Evolutionary conservation across 2,329 filamentous ascomycete species (phyloP).

Genomic region (Sclerotinia glacialis): DNA sequence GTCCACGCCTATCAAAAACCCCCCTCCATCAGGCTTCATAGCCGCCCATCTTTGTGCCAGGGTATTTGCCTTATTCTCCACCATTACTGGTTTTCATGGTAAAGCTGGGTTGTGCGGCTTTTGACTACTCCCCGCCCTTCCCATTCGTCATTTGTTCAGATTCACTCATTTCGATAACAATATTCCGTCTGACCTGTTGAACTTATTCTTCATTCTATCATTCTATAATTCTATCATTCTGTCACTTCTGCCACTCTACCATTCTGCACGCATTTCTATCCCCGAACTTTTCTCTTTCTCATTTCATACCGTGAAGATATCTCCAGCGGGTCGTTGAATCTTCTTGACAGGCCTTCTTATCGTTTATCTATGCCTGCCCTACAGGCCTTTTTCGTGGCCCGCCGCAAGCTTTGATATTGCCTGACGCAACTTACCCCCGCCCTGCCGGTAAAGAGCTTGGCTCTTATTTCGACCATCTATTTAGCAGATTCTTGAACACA

Average conservation of each 20-base stretch:
- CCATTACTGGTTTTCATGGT: constrained; percentile 9
- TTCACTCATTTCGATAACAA: constrained; percentile 19
- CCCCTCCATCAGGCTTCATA: constrained; percentile 4
- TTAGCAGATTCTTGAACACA: constrained; percentile 23
- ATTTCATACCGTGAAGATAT: not conserved
- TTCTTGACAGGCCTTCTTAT: constrained; percentile 17
- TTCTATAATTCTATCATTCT: too few relatives aligned
- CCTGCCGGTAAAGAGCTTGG: constrained; percentile 21
- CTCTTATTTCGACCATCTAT: not conserved
- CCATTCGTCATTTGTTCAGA: constrained; percentile 17
- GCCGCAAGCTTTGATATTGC: constrained; percentile 11
- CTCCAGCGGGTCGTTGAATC: not conserved
- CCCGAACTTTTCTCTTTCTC: not conserved
- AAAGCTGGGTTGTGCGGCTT: constrained; percentile 8
- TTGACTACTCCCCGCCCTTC: constrained; percentile 15
- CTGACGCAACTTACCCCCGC: constrained; percentile 16
- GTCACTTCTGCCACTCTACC: too few relatives aligned
- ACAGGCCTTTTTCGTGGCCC: constrained; percentile 13
- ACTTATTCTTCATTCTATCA: too few relatives aligned
- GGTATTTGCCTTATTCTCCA: constrained; percentile 11
- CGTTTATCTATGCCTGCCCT: constrained; percentile 15
- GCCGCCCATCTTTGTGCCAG: constrained; percentile 16
- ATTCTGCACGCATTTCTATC: constrained; percentile 3
- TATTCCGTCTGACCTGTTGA: constrained; percentile 7
- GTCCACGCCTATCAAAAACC: not conserved